phyloP scores from a whole-genome alignment of 116 monocot genomes.

The Zostera marina region DNA sequence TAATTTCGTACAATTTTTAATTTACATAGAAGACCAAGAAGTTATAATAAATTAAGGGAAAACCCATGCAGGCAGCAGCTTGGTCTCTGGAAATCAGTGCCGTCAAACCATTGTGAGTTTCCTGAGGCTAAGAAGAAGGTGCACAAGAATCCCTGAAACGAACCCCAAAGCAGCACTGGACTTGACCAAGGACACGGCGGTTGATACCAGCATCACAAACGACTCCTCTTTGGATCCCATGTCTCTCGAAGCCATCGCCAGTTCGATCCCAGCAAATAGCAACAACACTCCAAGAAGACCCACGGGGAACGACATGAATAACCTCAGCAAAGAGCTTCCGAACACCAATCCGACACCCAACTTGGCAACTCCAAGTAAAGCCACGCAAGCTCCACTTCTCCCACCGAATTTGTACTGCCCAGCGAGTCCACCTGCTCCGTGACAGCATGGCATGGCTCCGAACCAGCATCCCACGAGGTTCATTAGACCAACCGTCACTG shows the following conservation, averaged over 20 bases:
- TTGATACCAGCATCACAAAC: constrained; percentile 41
- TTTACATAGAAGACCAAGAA: too few relatives aligned
- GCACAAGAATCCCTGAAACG: constrained; percentile 23
- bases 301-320: constrained; percentile 39
- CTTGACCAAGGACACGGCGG: constrained; percentile 53
- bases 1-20: too few relatives aligned
- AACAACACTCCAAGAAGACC: constrained; percentile 63
- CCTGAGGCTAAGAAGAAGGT: constrained; percentile 22
- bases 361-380: constrained; percentile 40
- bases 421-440: constrained; percentile 70
- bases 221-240: constrained; percentile 52
- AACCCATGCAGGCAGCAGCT: background rate
- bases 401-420: constrained; percentile 71
- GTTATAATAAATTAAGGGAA: too few relatives aligned
- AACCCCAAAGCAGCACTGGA: constrained; percentile 75
- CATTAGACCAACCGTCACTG: constrained; percentile 62
- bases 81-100: background rate
- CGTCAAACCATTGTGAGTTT: background rate
- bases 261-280: constrained; percentile 55
- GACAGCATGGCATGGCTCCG: constrained; percentile 62
- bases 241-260: constrained; percentile 56
- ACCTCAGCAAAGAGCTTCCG: constrained; percentile 39
- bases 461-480: constrained; percentile 78
- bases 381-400: constrained; percentile 50
- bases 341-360: constrained; percentile 34